Conservation (phyloP, 805 yeast genomes). For the Metschnikowia gelsemii region DNA sequence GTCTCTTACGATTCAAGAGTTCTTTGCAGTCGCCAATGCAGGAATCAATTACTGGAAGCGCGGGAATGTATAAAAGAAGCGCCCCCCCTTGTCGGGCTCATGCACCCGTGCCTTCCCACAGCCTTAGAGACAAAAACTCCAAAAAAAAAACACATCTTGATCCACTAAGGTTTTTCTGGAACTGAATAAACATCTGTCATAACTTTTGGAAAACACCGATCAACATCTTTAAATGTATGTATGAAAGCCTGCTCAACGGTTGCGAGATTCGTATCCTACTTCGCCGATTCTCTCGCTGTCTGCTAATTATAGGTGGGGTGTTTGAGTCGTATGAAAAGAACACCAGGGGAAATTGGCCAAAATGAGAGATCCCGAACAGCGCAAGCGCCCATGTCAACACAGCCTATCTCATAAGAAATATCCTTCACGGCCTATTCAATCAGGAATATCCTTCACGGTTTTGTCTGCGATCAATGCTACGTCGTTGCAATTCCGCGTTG, state of each 20-base stretch:
- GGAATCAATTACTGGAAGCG: background rate
- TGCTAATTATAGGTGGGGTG: too few species aligned
- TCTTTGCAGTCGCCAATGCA: conserved; percentile 1
- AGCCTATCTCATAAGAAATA: too few species aligned
- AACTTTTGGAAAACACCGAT: background rate
- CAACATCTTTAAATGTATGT: conserved; percentile 6
- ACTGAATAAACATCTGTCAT: conserved; percentile 5
- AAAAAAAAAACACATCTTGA: conserved; percentile 15
- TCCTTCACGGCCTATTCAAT: too few species aligned
- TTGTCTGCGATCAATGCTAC: too few species aligned
- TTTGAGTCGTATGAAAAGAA: too few species aligned
- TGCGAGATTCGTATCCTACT: background rate
- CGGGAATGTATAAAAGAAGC: conserved; percentile 7
- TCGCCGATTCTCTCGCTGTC: too few species aligned
- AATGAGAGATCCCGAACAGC: too few species aligned
- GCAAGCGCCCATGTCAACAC: too few species aligned
- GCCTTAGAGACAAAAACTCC: conserved; percentile 16
- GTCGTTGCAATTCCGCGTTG: too few species aligned
- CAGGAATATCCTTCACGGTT: too few species aligned
- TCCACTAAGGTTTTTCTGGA: conserved; percentile 9
- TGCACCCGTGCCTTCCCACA: conserved; percentile 22
- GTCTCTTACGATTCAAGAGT: background rate
- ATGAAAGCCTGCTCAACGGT: background rate
- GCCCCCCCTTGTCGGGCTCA: conserved; percentile 15
- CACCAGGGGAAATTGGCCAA: too few species aligned